Conservation (phyloP, 2,329 filamentous ascomycete species). For the Chaetothyriales sp. region DNA sequence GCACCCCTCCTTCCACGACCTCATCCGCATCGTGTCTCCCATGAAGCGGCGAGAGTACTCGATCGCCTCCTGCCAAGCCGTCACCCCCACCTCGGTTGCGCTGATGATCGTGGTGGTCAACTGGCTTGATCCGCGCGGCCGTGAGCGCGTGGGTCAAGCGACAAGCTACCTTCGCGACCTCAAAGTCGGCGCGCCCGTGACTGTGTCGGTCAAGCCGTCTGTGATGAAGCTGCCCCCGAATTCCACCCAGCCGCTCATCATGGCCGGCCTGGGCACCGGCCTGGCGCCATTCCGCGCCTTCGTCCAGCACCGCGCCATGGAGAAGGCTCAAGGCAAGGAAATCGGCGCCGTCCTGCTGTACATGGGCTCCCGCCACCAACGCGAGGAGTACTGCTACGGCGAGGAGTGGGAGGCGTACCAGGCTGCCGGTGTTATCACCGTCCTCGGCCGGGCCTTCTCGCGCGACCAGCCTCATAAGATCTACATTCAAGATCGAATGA, state of each 20-base stretch:
- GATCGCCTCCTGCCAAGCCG: conserved; percentile 94
- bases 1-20: conserved; percentile 74
- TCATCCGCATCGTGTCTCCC: conserved; percentile 72
- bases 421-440: conserved; percentile 85
- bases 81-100: conserved; percentile 75
- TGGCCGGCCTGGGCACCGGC: conserved; percentile 96
- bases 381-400: conserved; percentile 96
- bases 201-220: conserved; percentile 89
- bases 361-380: conserved; percentile 92
- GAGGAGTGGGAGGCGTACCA: conserved; percentile 99
- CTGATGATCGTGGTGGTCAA: conserved; percentile 95
- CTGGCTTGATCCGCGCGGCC: conserved; percentile 81
- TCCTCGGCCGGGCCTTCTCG: conserved; percentile 86
- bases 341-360: conserved; percentile 90
- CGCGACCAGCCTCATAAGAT: conserved; percentile 97
- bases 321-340: conserved; percentile 91
- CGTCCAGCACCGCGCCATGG: conserved; percentile 93
- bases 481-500: conserved; percentile 98
- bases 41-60: conserved; percentile 97
- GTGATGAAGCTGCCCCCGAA: conserved; percentile 95
- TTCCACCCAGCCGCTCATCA: conserved; percentile 86
- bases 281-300: conserved; percentile 98
- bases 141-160: conserved; percentile 82
- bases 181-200: conserved; percentile 61
- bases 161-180: conserved; percentile 77